Conservation (phyloP, 2,329 filamentous ascomycete genomes). For the Fusarium nodosum region DNA sequence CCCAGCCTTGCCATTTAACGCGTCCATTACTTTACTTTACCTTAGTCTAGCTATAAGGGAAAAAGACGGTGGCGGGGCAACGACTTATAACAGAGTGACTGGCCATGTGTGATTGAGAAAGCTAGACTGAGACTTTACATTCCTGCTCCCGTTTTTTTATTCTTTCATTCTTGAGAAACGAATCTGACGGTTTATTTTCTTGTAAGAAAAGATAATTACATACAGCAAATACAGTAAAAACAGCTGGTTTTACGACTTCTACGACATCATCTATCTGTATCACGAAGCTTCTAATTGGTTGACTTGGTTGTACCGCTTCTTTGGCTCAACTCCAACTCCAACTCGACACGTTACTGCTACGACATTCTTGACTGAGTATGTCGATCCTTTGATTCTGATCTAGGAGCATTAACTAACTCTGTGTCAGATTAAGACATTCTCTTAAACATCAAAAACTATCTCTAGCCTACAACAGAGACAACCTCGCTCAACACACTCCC, state of each 20-base stretch:
- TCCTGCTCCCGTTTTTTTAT: slow-evolving; percentile 29
- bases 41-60: slow-evolving; percentile 18
- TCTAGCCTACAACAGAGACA: not conserved
- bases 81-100: slow-evolving; percentile 56
- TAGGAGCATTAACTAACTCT: slow-evolving; percentile 11
- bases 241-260: slow-evolving; percentile 9
- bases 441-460: not conserved
- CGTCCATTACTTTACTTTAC: slow-evolving; percentile 47
- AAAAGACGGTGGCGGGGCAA: slow-evolving; percentile 64
- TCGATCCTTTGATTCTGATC: not conserved
- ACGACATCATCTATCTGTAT: slow-evolving; percentile 16
- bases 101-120: slow-evolving; percentile 12
- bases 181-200: slow-evolving; percentile 4
- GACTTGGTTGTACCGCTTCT: slow-evolving; percentile 15
- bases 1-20: slow-evolving; percentile 55
- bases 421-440: slow-evolving; percentile 21
- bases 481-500: not conserved
- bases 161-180: slow-evolving; percentile 10
- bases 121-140: slow-evolving; percentile 22
- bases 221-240: not conserved
- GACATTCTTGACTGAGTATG: slow-evolving; percentile 12
- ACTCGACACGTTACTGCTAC: slow-evolving; percentile 6
- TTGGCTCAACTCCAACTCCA: slow-evolving; percentile 7
- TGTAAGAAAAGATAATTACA: slow-evolving; percentile 4
- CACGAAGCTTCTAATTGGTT: slow-evolving; percentile 27